These are phyloP conservation scores for Phytopythium oedochilum DNA, from an alignment of 352 stramenopile genomes.

Conservation along the genomic window DNA sequence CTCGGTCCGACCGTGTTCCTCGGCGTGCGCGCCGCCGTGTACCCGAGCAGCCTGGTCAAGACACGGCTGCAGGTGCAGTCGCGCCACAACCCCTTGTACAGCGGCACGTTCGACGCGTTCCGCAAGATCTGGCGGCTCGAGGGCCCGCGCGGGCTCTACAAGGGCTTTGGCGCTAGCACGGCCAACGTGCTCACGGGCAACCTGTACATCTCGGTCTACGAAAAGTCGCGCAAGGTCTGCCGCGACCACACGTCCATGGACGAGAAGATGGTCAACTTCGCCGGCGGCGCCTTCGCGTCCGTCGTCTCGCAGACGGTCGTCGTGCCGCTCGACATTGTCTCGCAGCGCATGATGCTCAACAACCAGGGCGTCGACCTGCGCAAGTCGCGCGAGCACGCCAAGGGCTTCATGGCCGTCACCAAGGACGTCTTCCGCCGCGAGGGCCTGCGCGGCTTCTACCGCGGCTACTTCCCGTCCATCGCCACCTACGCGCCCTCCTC, in stretches of 20 bases:
- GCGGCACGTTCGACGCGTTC: constrained; percentile 81
- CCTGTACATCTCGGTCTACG: constrained; percentile 89
- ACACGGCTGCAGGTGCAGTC: constrained; percentile 87
- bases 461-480: constrained; percentile 81
- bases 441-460: constrained; percentile 77
- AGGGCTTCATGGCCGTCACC: constrained; percentile 55
- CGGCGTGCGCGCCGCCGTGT: constrained; percentile 75
- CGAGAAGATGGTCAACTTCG: constrained; percentile 75
- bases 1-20: constrained; percentile 80
- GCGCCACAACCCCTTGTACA: constrained; percentile 59
- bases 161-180: constrained; percentile 83
- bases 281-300: constrained; percentile 66
- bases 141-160: constrained; percentile 76
- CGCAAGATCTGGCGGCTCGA: constrained; percentile 78
- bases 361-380: constrained; percentile 60
- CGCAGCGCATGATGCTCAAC: constrained; percentile 87
- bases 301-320: constrained; percentile 84
- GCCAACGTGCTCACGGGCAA: constrained; percentile 85
- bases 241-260: constrained; percentile 49
- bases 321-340: constrained; percentile 86
- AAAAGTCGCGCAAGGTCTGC: constrained; percentile 72
- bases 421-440: constrained; percentile 61
- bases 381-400: constrained; percentile 49
- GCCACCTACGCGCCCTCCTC: constrained; percentile 84
- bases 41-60: constrained; percentile 88